phyloP scores from a whole-genome alignment of 495 filamentous ascomycete genomes.

The Talaromyces adpressus region DNA sequence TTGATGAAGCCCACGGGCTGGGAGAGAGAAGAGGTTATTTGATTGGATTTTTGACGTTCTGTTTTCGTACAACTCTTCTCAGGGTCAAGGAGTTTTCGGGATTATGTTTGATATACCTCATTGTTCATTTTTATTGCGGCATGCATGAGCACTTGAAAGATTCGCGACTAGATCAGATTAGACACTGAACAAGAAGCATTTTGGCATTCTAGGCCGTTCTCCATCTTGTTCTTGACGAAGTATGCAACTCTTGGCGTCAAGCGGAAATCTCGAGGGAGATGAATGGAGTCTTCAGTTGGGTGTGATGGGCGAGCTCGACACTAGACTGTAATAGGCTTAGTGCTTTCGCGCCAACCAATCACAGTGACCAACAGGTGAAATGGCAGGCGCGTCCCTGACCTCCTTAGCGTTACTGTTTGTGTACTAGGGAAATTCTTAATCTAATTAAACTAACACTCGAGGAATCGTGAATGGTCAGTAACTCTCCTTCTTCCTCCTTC shows the following conservation, averaged over 20 bases:
- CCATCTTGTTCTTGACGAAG: background rate
- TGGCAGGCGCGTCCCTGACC: background rate
- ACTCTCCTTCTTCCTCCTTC: background rate
- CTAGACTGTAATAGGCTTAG: too few relatives aligned
- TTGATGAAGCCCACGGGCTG: constrained; percentile 65
- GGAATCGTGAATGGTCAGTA: background rate
- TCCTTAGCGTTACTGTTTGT: background rate
- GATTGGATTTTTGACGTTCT: constrained; percentile 13
- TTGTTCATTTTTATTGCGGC: background rate
- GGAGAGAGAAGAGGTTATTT: constrained; percentile 77
- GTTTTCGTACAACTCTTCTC: background rate
- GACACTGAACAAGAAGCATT: background rate
- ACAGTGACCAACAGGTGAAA: background rate
- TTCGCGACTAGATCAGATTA: background rate
- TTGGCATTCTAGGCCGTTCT: background rate
- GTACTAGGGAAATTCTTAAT: constrained; percentile 1
- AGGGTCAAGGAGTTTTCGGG: background rate
- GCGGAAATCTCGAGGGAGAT: background rate
- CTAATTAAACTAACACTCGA: background rate
- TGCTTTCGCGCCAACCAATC: background rate
- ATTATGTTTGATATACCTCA: background rate
- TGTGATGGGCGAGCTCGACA: too few relatives aligned
- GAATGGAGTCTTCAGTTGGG: background rate
- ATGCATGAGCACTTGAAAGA: background rate
- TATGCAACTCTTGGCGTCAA: background rate